These are phyloP conservation scores for Helianthus tuberosus DNA, from an alignment of 129 eudicot genomes.

Conservation along the genomic window DNA sequence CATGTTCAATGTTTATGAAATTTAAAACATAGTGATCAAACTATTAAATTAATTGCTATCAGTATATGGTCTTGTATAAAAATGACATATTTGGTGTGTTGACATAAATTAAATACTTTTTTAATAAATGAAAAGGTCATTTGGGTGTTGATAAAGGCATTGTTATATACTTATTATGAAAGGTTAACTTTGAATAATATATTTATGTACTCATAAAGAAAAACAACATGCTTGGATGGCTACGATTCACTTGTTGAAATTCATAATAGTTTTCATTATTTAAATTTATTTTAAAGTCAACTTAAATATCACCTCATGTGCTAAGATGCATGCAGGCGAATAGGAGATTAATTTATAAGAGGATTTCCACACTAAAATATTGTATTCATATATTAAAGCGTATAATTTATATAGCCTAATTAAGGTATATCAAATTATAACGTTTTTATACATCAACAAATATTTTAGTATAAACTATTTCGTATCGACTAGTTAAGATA, in stretches of 20 bases:
- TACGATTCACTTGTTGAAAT: not conserved
- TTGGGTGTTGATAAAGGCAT: constrained; percentile 31
- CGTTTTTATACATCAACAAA: not conserved
- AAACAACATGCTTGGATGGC: not conserved
- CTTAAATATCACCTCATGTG: not conserved
- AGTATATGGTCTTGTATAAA: not conserved
- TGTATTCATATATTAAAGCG: no score
- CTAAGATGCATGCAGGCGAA: not conserved
- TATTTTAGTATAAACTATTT: not conserved
- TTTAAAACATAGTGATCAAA: not conserved
- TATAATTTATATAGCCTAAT: not conserved
- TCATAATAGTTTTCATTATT: not conserved
- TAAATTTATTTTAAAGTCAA: not conserved
- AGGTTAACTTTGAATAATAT: constrained; percentile 25
- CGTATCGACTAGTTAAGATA: no score
- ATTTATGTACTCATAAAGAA: not conserved
- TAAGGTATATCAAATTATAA: not conserved
- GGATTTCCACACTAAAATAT: not conserved
- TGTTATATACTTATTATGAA: constrained; percentile 20
- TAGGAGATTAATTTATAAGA: not conserved
- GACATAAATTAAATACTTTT: not conserved
- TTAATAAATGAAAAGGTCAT: constrained; percentile 20
- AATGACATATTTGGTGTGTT: constrained; percentile 8
- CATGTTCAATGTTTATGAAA: constrained; percentile 26
- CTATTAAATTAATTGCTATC: not conserved